Base-by-base conservation (phyloP, 441 rosid species). In the Croton setiger region DNA sequence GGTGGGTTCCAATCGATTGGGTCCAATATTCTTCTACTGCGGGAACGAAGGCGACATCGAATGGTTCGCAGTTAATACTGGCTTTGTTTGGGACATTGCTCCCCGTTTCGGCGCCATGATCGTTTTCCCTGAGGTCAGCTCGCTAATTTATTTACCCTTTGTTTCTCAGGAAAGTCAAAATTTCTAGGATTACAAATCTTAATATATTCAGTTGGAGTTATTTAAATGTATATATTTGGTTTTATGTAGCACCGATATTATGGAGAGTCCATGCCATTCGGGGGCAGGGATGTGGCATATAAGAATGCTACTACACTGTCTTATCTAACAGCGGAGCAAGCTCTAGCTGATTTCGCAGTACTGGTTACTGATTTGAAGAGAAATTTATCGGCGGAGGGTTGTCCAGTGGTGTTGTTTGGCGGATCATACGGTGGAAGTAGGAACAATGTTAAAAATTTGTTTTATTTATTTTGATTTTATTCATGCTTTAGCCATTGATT, bases 381-480 rank as follows among this genome's bases (percentile, higher is more conserved):
- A 68, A 93, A 90, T 65, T 76, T 93, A 55, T 87, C 97, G 3
- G 98, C 98, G 0, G 84, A 84, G 79, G 86, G 80, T 14, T 93
- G 83, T 20, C 96, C 97, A 0, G 96, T 87, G 52, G 91, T 92
- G 61, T 77, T 90, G 74, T 90, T 93, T 72, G 98, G 98, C 1
- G 98, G 97, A 73, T 93, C 98, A 18, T 88, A 93, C 68, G 97
- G 98, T 71, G 98, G 98, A 86, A 93, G 97, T 92, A 86, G 75
- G 91, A 31, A 27, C 23, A 11, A 7, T 18, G 61, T 33, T 45
- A 18, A 14, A 0, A 51, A 5, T 51, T 47, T 3, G 17, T 49
- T 62, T 51, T 65, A 8, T 14, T 72, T 7, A 13, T 7, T 63
- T 43, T 64, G 4, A 56, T 27, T 57, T 44, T 0, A 9, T 51